These are phyloP conservation scores for Pichia sp. DNA, from an alignment of 1,139 yeast species.

Conservation along the genomic window DNA sequence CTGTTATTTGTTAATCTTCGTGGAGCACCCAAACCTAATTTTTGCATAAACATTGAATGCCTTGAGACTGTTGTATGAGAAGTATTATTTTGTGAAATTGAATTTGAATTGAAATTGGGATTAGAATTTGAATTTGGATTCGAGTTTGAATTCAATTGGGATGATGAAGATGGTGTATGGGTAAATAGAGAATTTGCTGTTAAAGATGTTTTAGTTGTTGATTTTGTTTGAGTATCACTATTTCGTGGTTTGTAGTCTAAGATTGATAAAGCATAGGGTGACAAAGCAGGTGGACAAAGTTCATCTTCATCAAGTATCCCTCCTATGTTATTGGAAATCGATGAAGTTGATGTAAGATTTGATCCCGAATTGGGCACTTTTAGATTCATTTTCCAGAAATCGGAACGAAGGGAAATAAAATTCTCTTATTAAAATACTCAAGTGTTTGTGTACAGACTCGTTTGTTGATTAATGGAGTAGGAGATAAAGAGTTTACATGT, in stretches of 20 bases:
- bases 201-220: background rate
- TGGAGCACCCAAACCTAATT: slow-evolving; percentile 27
- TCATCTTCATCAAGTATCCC: background rate
- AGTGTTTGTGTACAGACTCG: background rate
- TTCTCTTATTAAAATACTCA: no score
- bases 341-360: no score
- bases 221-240: background rate
- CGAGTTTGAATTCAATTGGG: background rate
- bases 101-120: slow-evolving; percentile 3
- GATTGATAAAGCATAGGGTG: slow-evolving; percentile 46
- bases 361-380: no score
- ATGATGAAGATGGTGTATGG: background rate
- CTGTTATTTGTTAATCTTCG: slow-evolving; percentile 18
- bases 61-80: slow-evolving; percentile 6
- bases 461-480: background rate
- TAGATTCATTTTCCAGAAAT: no score
- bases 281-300: slow-evolving; percentile 55
- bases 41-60: slow-evolving; percentile 18
- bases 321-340: background rate
- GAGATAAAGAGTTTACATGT: background rate
- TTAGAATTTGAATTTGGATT: slow-evolving; percentile 2
- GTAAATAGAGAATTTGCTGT: background rate
- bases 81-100: background rate
- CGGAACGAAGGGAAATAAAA: no score
- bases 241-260: slow-evolving; percentile 25